Evolutionary conservation across 306 rosid species (phyloP).

Genomic region (Glycine latifolia): DNA sequence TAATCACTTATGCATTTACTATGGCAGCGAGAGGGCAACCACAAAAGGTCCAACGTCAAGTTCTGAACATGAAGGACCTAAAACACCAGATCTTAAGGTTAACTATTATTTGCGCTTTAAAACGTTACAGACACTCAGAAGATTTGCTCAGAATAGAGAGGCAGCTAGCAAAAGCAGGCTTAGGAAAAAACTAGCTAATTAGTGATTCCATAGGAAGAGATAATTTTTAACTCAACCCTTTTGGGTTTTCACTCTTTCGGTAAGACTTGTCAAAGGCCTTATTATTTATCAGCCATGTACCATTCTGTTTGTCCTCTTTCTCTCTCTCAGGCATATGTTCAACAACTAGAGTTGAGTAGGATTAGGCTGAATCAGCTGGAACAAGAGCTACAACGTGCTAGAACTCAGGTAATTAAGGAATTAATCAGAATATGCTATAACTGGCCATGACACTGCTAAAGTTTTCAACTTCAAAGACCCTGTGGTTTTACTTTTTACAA

Average conservation of each 20-base stretch:
- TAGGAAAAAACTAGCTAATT: conserved; percentile 71
- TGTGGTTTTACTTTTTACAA: neutral
- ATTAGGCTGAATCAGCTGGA: conserved; percentile 93
- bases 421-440: conserved; percentile 27
- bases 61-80: conserved; percentile 95
- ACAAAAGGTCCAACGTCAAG: conserved; percentile 91
- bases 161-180: conserved; percentile 99
- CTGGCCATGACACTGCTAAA: conserved; percentile 22
- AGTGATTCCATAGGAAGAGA: conserved; percentile 13
- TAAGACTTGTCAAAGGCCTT: conserved; percentile 27
- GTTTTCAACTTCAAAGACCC: conserved; percentile 10
- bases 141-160: conserved; percentile 99
- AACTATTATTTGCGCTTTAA: neutral
- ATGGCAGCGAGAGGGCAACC: conserved; percentile 69
- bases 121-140: conserved; percentile 75
- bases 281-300: conserved; percentile 8
- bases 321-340: conserved; percentile 99
- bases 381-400: conserved; percentile 88
- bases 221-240: neutral
- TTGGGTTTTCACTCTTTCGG: conserved; percentile 42
- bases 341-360: conserved; percentile 93
- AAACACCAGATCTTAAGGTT: conserved; percentile 96
- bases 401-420: conserved; percentile 75
- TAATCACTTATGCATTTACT: too few relatives aligned
- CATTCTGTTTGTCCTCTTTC: conserved; percentile 25